These are phyloP conservation scores for Houttuynia cordata DNA, from an alignment of 164 flowering plant species.

Conservation along the genomic window DNA sequence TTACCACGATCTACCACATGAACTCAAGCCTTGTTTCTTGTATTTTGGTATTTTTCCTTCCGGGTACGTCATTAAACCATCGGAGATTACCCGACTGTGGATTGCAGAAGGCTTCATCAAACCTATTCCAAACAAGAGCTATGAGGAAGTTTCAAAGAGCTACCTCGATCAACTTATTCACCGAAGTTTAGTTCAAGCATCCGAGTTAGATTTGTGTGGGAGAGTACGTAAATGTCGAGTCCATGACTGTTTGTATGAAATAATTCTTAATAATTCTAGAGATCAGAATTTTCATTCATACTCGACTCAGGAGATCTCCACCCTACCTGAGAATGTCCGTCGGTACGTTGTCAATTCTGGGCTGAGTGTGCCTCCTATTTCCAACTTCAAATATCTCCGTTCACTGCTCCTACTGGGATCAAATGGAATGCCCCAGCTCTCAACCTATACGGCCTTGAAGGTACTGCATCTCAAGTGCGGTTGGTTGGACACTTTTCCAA, in stretches of 20 bases:
- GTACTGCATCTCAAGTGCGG: slow-evolving; percentile 25
- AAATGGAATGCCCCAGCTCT: slow-evolving; percentile 6
- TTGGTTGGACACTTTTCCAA: slow-evolving; percentile 17
- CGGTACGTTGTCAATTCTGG: slow-evolving; percentile 17
- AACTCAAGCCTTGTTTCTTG: slow-evolving; percentile 5
- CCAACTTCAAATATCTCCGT: slow-evolving; percentile 15
- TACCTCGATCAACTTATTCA: slow-evolving; percentile 5
- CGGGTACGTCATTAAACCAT: not conserved
- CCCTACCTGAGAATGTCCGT: slow-evolving; percentile 6
- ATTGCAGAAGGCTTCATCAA: slow-evolving; percentile 4
- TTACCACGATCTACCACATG: slow-evolving; percentile 1
- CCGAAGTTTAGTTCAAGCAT: slow-evolving; percentile 8
- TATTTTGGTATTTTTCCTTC: slow-evolving; percentile 4
- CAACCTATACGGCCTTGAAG: slow-evolving; percentile 19
- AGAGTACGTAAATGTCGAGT: slow-evolving; percentile 23
- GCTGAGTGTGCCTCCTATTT: slow-evolving; percentile 4
- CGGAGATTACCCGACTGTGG: slow-evolving; percentile 2
- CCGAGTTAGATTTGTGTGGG: slow-evolving; percentile 15
- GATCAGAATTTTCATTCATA: slow-evolving; percentile 16
- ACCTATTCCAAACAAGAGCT: not conserved
- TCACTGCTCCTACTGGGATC: slow-evolving; percentile 19
- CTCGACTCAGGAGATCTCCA: not conserved
- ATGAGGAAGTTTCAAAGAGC: slow-evolving; percentile 4
- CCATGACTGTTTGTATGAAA: slow-evolving; percentile 42
- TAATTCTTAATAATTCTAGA: slow-evolving; percentile 19